Base-by-base conservation (phyloP, 1,284 basidiomycete species). In the Vanrija sp. region DNA sequence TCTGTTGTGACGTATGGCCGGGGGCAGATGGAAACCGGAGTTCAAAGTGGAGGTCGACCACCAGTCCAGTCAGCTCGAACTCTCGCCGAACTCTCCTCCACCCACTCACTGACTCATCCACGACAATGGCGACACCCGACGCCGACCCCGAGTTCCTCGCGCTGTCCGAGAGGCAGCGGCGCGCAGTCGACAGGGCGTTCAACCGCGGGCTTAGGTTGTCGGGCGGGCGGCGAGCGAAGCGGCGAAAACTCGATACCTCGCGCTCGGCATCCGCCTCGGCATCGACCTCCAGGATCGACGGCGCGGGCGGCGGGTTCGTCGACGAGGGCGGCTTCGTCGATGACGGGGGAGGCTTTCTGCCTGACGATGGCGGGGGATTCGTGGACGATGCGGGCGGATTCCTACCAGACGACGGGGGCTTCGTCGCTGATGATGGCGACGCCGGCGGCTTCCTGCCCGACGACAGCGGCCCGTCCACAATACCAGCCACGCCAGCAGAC, bases 121-220 rank as follows among this genome's bases (percentile, higher is more conserved):
- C 43, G 14, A 31, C 18, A 22, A 47, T 31, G 19, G 15, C 31
- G 16, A 36, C 41, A 9, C 44, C 47, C 7, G 64, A 68, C 37
- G 64, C 54, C 4, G 75, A 76, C 51, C 65, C 71, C n/a, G 75
- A 76, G 12, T 76, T 68, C 42, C 62, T 68, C 12, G 71, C 69
- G 15, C 60, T 76, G 0, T 61, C 67, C 0, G 49, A 37, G 0
- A 49, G 59, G 9, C 66, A 71, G 49, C 51, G 63, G 19, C 54
- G 60, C 10, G 45, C 57, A 3, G 63, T 76, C n/a, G 73, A 76
- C 50, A 52, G 54, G 20, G 72, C 69, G 0, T 76, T 74, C 53
- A 56, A 68, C 5, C 59, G 66, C 25, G 75, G 63, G 8, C 22
- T 69, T 8, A 47, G 54, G 12, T 16, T 19, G 3, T 22, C 24